Evolutionary conservation across 768 basidiomycete species (phyloP), one percentile per base, ranked within the genome.

Genomic region (Collybia sp.): DNA sequence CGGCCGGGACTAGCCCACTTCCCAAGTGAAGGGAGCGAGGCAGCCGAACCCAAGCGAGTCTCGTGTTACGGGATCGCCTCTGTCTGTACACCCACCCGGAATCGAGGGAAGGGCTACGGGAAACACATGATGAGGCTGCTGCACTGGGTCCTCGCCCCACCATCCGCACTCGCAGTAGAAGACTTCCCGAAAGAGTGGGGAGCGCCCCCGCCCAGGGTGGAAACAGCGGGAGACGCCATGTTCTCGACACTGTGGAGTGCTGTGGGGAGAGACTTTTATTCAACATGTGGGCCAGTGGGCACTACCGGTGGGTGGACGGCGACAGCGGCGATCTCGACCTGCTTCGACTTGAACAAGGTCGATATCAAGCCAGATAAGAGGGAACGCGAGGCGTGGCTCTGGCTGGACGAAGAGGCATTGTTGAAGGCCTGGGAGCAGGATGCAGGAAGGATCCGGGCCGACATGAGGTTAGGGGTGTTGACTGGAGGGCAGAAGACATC

Each of bases 101-200:
- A 79, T 15, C 71, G 80, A 43, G 63, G 71, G 10, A 73, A 73
- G 43, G 82, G 83, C n/a, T 84, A 82, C 49, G 81, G 76, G 9
- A 56, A 59, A 12, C 77, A 80, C 48, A 81, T 84, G 82, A 81
- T 84, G 81, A 66, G 72, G 12, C 69, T 85, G 17, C 45, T 85
- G 31, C 82, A 85, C 54, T 77, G 73, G 71, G 70, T 78, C 11
- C 60, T 76, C 32, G 75, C 73, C 5, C 63, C 67, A 11, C 50
- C 48, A 30, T 52, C 46, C 42, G 42, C 50, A 2, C 55, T 55
- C 19, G 58, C 58, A n/a, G 58, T 58, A n/a, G 44, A 40, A 39
- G 50, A 45, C 47, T 53, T 67, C 66, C 51, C 65, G 55, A 8
- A 41, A 43, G 41, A 71, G 66, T 65, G 76, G 77, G 78, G 78